Conservation (phyloP, 192 early-diverging fungal species). For the Coemansia sp. region DNA sequence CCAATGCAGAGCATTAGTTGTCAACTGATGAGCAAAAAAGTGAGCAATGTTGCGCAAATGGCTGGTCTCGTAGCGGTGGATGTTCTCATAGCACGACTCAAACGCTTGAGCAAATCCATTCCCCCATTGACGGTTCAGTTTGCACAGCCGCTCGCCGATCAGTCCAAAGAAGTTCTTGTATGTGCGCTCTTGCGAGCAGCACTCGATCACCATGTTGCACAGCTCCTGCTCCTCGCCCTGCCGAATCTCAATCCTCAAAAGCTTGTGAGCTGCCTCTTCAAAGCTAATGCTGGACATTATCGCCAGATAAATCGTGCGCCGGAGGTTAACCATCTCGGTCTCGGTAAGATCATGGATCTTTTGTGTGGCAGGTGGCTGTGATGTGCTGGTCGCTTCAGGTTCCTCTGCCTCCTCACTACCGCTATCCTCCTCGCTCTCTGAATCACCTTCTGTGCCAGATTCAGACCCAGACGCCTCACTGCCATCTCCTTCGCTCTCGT, state of each 20-base stretch:
- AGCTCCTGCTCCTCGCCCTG: slow-evolving; percentile 89
- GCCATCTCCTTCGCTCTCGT: slow-evolving; percentile 41
- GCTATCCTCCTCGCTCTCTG: slow-evolving; percentile 45
- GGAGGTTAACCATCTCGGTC: slow-evolving; percentile 79
- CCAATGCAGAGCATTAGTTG: slow-evolving; percentile 84
- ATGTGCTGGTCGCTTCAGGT: background rate
- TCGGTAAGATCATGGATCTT: slow-evolving; percentile 86
- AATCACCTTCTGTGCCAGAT: slow-evolving; percentile 45
- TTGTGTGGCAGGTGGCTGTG: slow-evolving; percentile 26
- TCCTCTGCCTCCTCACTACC: slow-evolving; percentile 31
- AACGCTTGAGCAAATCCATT: slow-evolving; percentile 78
- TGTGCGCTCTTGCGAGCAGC: slow-evolving; percentile 93
- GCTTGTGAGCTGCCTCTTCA: slow-evolving; percentile 95
- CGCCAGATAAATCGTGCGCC: slow-evolving; percentile 92
- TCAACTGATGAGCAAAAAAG: slow-evolving; percentile 85
- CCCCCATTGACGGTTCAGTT: slow-evolving; percentile 76
- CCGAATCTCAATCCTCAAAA: slow-evolving; percentile 81
- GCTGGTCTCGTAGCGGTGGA: slow-evolving; percentile 93
- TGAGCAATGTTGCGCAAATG: slow-evolving; percentile 90
- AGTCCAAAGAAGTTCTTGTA: slow-evolving; percentile 93
- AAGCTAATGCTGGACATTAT: slow-evolving; percentile 95
- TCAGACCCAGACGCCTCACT: slow-evolving; percentile 39
- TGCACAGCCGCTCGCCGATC: slow-evolving; percentile 90
- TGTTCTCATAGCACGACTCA: slow-evolving; percentile 81
- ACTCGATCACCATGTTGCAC: slow-evolving; percentile 96